A percentile compares a stretch with the other conserved stretches of the same genome.
Conservation (phyloP, 2,329 filamentous ascomycete genomes). For the Alternaria tenuissima region DNA sequence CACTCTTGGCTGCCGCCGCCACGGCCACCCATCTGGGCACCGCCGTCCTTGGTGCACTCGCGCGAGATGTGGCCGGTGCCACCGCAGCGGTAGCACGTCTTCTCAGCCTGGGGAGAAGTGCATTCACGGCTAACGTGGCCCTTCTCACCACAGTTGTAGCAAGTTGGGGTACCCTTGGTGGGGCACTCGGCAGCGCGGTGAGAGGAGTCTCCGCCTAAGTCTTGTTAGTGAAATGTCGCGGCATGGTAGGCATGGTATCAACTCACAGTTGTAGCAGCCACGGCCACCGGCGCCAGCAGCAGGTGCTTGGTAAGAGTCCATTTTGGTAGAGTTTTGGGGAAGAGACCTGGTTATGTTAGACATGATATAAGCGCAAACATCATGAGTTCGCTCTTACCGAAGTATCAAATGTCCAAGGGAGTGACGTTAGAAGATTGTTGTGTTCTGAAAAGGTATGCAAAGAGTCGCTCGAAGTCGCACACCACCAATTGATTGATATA, state of each 20-base stretch:
- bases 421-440: slow-evolving; percentile 30
- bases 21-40: slow-evolving; percentile 55
- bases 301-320: slow-evolving; percentile 49
- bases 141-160: slow-evolving; percentile 60
- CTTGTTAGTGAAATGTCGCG: slow-evolving; percentile 21
- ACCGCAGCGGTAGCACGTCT: slow-evolving; percentile 76
- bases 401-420: slow-evolving; percentile 27
- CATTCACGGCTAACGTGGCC: slow-evolving; percentile 78
- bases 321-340: slow-evolving; percentile 31
- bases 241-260: neutral
- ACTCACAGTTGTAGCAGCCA: slow-evolving; percentile 56
- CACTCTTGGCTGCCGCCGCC: slow-evolving; percentile 68
- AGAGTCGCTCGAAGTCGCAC: slow-evolving; percentile 15
- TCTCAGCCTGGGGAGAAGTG: slow-evolving; percentile 87
- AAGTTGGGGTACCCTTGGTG: slow-evolving; percentile 58
- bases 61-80: slow-evolving; percentile 90
- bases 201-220: slow-evolving; percentile 57
- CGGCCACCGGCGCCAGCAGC: slow-evolving; percentile 47
- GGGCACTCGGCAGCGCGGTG: slow-evolving; percentile 62
- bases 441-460: slow-evolving; percentile 17
- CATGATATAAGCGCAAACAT: neutral
- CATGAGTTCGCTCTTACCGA: slow-evolving; percentile 31
- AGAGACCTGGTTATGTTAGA: slow-evolving; percentile 37
- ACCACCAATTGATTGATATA: slow-evolving; percentile 27
- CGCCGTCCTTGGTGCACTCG: slow-evolving; percentile 71